Evolutionary conservation across 257 asterid species (phyloP).

Genomic region (Lycium barbarum): DNA sequence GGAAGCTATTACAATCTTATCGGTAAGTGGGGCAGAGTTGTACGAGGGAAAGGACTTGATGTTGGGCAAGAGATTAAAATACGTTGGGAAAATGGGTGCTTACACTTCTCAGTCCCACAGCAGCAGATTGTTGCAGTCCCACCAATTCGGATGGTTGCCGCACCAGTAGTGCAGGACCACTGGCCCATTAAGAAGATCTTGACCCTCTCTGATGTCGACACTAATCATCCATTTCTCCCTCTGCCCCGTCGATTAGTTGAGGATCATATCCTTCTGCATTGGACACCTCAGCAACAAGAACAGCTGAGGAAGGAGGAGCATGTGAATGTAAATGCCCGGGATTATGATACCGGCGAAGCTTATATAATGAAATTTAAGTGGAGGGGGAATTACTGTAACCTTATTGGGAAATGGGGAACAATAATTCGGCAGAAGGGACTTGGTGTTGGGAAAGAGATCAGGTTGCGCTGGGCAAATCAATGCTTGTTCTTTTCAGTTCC

Average conservation of each 20-base stretch:
- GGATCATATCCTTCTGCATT: slow-evolving; percentile 76
- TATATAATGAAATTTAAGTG: slow-evolving; percentile 78
- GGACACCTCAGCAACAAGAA: slow-evolving; percentile 75
- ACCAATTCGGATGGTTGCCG: slow-evolving; percentile 56
- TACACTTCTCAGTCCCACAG: slow-evolving; percentile 81
- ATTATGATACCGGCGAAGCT: slow-evolving; percentile 73
- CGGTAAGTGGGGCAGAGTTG: slow-evolving; percentile 84
- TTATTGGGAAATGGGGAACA: slow-evolving; percentile 81
- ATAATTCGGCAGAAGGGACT: slow-evolving; percentile 74
- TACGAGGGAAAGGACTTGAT: slow-evolving; percentile 75
- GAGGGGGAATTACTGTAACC: slow-evolving; percentile 76
- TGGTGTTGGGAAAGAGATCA: slow-evolving; percentile 78
- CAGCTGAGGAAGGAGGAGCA: slow-evolving; percentile 74
- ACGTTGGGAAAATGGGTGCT: slow-evolving; percentile 71
- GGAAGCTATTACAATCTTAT: slow-evolving; percentile 84
- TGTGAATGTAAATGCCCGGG: slow-evolving; percentile 70
- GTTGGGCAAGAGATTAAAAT: slow-evolving; percentile 82
- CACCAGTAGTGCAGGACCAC: slow-evolving; percentile 58
- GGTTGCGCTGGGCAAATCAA: slow-evolving; percentile 66
- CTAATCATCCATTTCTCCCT: slow-evolving; percentile 82
- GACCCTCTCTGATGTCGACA: slow-evolving; percentile 80
- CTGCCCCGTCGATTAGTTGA: slow-evolving; percentile 80
- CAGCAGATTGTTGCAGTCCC: slow-evolving; percentile 62
- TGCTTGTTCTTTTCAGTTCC: slow-evolving; percentile 82
- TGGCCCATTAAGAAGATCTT: slow-evolving; percentile 83